Conservation (phyloP, 2,329 filamentous ascomycete species). For the Moelleriella libera region DNA sequence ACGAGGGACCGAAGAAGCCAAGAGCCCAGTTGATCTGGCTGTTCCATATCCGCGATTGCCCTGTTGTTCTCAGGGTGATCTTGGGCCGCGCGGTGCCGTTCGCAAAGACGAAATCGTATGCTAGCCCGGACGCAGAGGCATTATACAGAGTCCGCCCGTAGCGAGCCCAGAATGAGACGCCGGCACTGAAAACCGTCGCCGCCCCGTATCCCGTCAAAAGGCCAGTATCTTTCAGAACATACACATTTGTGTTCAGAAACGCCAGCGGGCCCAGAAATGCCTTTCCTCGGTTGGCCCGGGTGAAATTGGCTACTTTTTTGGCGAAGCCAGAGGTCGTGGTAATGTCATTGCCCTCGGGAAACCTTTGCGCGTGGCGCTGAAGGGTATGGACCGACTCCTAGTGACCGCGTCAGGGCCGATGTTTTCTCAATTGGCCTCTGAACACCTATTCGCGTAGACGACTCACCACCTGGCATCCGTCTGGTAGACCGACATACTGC, state of each 20-base stretch:
- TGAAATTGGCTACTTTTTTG: slow-evolving; percentile 31
- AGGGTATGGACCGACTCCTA: slow-evolving; percentile 34
- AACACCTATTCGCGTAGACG: no score
- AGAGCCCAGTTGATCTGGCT: slow-evolving; percentile 37
- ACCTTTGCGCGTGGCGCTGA: slow-evolving; percentile 40
- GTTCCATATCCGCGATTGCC: slow-evolving; percentile 38
- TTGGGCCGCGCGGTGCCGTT: slow-evolving; percentile 27
- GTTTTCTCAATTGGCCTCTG: background rate
- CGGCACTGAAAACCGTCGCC: slow-evolving; percentile 31
- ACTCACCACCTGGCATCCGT: slow-evolving; percentile 25
- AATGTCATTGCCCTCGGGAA: slow-evolving; percentile 32
- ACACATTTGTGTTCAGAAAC: slow-evolving; percentile 38
- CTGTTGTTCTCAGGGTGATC: slow-evolving; percentile 37
- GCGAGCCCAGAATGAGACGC: slow-evolving; percentile 36
- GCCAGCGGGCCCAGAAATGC: slow-evolving; percentile 27
- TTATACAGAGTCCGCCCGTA: slow-evolving; percentile 40
- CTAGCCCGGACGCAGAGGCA: slow-evolving; percentile 28
- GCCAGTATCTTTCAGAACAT: slow-evolving; percentile 24
- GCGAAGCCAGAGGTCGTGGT: slow-evolving; percentile 32
- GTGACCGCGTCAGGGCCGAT: background rate
- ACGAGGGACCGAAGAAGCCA: slow-evolving; percentile 36
- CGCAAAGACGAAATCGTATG: slow-evolving; percentile 29
- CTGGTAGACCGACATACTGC: slow-evolving; percentile 28
- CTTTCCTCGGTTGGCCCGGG: slow-evolving; percentile 15
- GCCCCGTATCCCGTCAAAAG: slow-evolving; percentile 34